Percentiles rank a stretch among this genome's conserved stretches.
Conservation (phyloP, 2,329 filamentous ascomycete species). For the Ophiostoma piceae region DNA sequence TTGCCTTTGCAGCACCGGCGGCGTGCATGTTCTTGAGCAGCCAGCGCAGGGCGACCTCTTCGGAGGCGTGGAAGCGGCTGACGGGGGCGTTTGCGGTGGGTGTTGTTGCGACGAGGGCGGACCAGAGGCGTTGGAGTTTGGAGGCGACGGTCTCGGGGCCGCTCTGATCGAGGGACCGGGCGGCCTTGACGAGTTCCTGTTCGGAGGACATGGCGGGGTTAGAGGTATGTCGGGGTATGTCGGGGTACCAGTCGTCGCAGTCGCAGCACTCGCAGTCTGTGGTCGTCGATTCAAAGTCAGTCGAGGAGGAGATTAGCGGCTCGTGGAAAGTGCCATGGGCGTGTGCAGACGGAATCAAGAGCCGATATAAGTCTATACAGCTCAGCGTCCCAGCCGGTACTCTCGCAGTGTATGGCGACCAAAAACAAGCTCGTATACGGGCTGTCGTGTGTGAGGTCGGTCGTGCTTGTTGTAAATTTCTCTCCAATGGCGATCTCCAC, state of each 20-base stretch:
- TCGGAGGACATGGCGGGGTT: slow-evolving; percentile 23
- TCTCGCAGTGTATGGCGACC: neutral
- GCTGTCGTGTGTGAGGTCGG: neutral
- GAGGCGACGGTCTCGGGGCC: slow-evolving; percentile 41
- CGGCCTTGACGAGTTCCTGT: slow-evolving; percentile 44
- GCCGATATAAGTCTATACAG: neutral
- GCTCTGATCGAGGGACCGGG: slow-evolving; percentile 52
- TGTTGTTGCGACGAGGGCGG: slow-evolving; percentile 39
- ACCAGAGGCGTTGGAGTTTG: slow-evolving; percentile 48
- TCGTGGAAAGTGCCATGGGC: slow-evolving; percentile 1
- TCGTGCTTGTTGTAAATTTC: slow-evolving; percentile 4
- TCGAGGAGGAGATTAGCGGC: neutral
- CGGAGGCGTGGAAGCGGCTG: slow-evolving; percentile 47
- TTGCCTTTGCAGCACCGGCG: slow-evolving; percentile 32
- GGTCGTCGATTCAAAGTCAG: neutral
- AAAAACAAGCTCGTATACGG: slow-evolving; percentile 2
- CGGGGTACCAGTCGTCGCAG: neutral
- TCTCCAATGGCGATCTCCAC: neutral
- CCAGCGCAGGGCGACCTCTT: slow-evolving; percentile 57
- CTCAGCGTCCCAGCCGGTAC: neutral
- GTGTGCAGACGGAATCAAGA: neutral
- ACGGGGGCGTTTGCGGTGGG: slow-evolving; percentile 34
- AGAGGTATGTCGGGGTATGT: neutral
- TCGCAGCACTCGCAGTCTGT: neutral
- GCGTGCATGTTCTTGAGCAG: slow-evolving; percentile 58